A percentile compares a stretch with the other conserved stretches of the same genome.
These are phyloP conservation scores for Oropetium thomaeum DNA, from an alignment of 176 grass and related monocot species.

Conservation along the genomic window DNA sequence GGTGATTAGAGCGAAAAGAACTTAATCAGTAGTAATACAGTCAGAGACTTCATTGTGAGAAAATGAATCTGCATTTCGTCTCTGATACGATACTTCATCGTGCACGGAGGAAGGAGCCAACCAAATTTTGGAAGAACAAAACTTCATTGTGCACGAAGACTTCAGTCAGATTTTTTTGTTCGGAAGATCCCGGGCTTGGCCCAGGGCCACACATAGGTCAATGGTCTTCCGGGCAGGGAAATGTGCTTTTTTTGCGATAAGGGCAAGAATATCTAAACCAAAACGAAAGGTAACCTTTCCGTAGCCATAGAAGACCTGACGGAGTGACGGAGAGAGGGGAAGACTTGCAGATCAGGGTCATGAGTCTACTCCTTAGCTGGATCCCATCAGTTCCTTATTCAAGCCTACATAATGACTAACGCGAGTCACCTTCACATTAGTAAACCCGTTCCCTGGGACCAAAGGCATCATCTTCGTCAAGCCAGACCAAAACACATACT, in stretches of 20 bases:
- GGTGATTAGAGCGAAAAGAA: not conserved
- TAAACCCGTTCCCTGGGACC: not conserved
- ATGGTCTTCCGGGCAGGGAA: no score
- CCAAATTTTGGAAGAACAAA: not conserved
- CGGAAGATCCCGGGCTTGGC: not conserved
- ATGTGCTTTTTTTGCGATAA: no score
- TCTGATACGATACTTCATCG: no score
- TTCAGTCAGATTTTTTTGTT: not conserved
- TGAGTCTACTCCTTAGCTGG: not conserved
- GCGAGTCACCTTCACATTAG: not conserved
- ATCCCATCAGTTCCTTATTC: not conserved
- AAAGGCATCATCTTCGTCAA: constrained; percentile 18
- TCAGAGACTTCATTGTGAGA: no score
- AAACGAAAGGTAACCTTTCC: not conserved
- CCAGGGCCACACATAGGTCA: no score
- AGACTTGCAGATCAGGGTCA: constrained; percentile 1
- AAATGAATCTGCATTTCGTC: no score
- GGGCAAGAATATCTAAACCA: not conserved
- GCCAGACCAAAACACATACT: no score
- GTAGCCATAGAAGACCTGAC: not conserved
- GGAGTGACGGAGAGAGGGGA: no score
- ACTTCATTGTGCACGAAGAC: not conserved
- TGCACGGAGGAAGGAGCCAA: not conserved
- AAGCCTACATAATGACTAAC: not conserved
- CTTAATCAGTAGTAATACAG: not conserved